Conservation (phyloP, 176 grass and related monocot species). For the Carex pumila region DNA sequence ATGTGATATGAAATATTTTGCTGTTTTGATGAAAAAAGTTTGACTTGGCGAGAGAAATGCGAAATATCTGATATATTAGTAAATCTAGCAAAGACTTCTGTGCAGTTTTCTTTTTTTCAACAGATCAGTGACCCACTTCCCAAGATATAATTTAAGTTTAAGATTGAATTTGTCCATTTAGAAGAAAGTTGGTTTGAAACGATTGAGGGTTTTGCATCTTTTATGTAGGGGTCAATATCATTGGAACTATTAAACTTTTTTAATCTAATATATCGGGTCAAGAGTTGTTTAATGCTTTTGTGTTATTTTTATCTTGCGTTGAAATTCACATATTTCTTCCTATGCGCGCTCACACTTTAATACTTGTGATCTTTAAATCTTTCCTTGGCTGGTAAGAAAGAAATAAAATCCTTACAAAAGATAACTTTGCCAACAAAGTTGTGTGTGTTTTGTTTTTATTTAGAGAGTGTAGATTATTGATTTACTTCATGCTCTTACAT, state of each 20-base stretch:
- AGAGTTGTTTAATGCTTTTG: too few relatives aligned
- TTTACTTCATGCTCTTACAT: too few relatives aligned
- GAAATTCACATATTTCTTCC: too few relatives aligned
- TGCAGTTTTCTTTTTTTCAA: not conserved
- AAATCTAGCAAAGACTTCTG: not conserved
- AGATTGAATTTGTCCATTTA: not conserved
- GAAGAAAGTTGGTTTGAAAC: not conserved
- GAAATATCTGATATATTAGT: not conserved
- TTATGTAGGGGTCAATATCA: not conserved
- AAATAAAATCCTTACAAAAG: too few relatives aligned
- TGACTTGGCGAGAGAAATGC: not conserved
- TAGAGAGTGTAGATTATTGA: too few relatives aligned
- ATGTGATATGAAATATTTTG: not conserved
- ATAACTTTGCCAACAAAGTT: too few relatives aligned
- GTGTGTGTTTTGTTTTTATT: too few relatives aligned
- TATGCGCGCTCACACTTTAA: too few relatives aligned
- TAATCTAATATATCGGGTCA: not conserved
- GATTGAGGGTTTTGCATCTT: not conserved
- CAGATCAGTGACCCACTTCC: not conserved
- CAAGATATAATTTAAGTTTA: not conserved
- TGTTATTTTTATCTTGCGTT: too few relatives aligned
- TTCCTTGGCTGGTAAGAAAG: too few relatives aligned
- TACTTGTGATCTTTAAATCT: too few relatives aligned
- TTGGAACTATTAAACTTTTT: not conserved
- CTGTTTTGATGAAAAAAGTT: not conserved